Conservation (phyloP, 352 stramenopile species). For the Pythium diclinum region DNA sequence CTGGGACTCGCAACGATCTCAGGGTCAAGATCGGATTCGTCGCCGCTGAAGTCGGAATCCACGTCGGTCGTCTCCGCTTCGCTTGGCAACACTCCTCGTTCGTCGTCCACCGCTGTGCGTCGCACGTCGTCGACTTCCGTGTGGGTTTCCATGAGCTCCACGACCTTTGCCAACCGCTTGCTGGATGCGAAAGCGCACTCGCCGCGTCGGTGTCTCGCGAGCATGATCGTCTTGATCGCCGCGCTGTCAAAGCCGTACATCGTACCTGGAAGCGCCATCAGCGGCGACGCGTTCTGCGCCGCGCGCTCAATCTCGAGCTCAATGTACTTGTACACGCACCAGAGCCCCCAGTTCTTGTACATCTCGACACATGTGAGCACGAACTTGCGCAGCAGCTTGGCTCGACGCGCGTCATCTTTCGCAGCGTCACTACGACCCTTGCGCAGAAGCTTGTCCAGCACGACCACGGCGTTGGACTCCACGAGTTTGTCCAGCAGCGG, state of each 20-base stretch:
- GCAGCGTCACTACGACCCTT: conserved; percentile 23
- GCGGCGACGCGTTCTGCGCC: conserved; percentile 47
- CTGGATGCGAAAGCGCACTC: conserved; percentile 50
- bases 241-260: conserved; percentile 58
- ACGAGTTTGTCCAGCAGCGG: conserved; percentile 42
- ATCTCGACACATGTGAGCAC: conserved; percentile 48
- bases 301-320: conserved; percentile 71
- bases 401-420: conserved; percentile 33
- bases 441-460: conserved; percentile 22
- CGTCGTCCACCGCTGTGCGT: conserved; percentile 15
- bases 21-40: conserved; percentile 13
- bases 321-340: conserved; percentile 74
- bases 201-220: conserved; percentile 28
- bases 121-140: conserved; percentile 2
- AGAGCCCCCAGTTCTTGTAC: conserved; percentile 61
- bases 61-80: neutral
- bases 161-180: conserved; percentile 52
- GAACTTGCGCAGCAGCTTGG: conserved; percentile 60
- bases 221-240: conserved; percentile 48
- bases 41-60: conserved; percentile 20
- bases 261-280: conserved; percentile 48
- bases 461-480: conserved; percentile 35
- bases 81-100: conserved; percentile 5
- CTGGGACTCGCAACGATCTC: neutral
- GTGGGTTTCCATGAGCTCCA: conserved; percentile 40